phyloP scores from a whole-genome alignment of 2,329 filamentous ascomycete species.

The Alternaria brassicicola region DNA sequence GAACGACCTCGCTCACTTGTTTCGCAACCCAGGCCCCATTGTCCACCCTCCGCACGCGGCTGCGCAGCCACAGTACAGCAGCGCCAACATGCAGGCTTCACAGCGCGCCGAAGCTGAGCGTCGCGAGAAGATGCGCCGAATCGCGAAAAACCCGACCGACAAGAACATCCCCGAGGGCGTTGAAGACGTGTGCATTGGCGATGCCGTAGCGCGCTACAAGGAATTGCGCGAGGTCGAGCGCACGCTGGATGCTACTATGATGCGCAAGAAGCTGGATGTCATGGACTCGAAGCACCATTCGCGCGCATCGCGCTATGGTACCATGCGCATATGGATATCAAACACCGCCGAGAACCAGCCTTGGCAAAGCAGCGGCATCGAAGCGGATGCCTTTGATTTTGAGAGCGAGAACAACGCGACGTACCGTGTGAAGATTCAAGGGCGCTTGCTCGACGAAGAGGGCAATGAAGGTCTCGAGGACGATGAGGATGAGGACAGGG shows the following conservation, averaged over 20 bases:
- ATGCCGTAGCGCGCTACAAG: constrained; percentile 81
- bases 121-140: constrained; percentile 74
- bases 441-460: constrained; percentile 70
- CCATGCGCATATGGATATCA: constrained; percentile 89
- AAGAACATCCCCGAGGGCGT: constrained; percentile 92
- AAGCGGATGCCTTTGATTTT: constrained; percentile 81
- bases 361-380: constrained; percentile 78
- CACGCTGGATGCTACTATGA: constrained; percentile 87
- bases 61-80: constrained; percentile 53
- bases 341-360: constrained; percentile 94
- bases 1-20: constrained; percentile 56
- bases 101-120: constrained; percentile 57
- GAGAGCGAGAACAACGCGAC: constrained; percentile 76
- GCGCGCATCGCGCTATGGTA: constrained; percentile 78
- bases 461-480: constrained; percentile 41
- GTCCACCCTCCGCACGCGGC: constrained; percentile 56
- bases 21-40: constrained; percentile 54
- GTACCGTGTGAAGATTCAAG: constrained; percentile 92
- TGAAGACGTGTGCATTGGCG: constrained; percentile 77
- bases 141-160: constrained; percentile 89
- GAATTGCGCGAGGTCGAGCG: constrained; percentile 86
- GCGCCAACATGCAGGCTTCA: constrained; percentile 51
- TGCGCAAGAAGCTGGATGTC: constrained; percentile 90
- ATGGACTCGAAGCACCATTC: constrained; percentile 78
- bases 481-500: constrained; percentile 45